A percentile compares a stretch with the other conserved stretches of the same genome.
Conservation (phyloP, 2,329 filamentous ascomycete species). For the Pseudogymnoascus sp. region DNA sequence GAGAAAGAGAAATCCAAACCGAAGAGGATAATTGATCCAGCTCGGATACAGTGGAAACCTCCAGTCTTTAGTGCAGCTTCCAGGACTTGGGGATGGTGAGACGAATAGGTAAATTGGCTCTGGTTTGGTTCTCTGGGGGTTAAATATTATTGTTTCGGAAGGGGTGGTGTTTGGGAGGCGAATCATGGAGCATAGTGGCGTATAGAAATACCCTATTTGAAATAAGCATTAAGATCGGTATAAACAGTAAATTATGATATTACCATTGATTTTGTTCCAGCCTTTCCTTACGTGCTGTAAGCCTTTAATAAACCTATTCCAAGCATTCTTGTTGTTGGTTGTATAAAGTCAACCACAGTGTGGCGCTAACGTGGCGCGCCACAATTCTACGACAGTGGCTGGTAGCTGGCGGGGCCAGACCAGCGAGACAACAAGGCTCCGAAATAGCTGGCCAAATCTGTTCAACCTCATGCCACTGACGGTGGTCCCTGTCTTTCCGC, state of each 20-base stretch:
- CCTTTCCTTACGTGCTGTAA: not conserved
- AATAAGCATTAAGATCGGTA: not conserved
- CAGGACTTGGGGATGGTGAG: slow-evolving; percentile 90
- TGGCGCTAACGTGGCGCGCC: not conserved
- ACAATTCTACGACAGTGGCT: not conserved
- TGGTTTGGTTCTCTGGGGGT: not conserved
- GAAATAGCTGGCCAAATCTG: not conserved
- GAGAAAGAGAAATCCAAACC: slow-evolving; percentile 76
- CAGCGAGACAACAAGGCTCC: slow-evolving; percentile 2
- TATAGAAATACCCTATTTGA: not conserved
- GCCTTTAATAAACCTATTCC: not conserved
- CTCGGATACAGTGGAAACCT: slow-evolving; percentile 85
- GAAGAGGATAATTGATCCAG: slow-evolving; percentile 67
- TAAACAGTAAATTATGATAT: not conserved
- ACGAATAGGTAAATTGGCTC: not conserved
- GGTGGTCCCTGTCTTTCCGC: not conserved
- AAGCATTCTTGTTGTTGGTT: not conserved
- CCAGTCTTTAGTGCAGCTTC: slow-evolving; percentile 86
- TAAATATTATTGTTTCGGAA: not conserved
- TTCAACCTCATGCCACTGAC: slow-evolving; percentile 1
- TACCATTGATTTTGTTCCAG: not conserved
- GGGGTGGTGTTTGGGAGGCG: not conserved
- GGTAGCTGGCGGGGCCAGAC: not conserved
- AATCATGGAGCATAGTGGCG: slow-evolving; percentile 3
- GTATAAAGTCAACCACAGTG: not conserved